These are phyloP conservation scores for Coniella lustricola DNA, from an alignment of 2,329 filamentous ascomycete species.

Conservation along the genomic window DNA sequence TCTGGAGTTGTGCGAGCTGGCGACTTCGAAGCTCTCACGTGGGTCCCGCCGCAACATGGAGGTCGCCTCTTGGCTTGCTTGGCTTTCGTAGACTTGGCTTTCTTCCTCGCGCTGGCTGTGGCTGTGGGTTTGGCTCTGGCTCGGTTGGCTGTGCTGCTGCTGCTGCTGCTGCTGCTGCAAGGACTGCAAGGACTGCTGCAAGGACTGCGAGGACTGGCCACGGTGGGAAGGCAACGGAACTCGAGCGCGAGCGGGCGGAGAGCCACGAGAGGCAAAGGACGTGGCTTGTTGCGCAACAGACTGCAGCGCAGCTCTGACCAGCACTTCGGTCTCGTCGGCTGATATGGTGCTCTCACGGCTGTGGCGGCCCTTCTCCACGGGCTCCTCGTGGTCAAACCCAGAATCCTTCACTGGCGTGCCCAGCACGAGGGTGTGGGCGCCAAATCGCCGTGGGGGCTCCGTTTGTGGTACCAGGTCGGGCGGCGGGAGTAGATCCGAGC, in stretches of 20 bases:
- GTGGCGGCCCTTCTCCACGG: conserved; percentile 45
- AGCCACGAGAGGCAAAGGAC: conserved; percentile 22
- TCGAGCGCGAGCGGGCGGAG: conserved; percentile 12
- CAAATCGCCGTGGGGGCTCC: conserved; percentile 44
- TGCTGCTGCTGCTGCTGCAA: conserved; percentile 6
- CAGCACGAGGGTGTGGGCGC: conserved; percentile 31
- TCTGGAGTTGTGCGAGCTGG: conserved; percentile 34
- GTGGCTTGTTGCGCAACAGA: conserved; percentile 36
- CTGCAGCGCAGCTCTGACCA: conserved; percentile 47
- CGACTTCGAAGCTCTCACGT: conserved; percentile 45
- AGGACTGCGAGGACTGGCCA: neutral
- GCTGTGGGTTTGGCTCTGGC: too few species aligned
- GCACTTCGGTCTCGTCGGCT: conserved; percentile 53
- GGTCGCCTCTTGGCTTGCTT: conserved; percentile 70
- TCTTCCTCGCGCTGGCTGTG: conserved; percentile 31
- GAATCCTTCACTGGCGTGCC: conserved; percentile 34
- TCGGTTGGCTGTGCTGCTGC: conserved; percentile 4
- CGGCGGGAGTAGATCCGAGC: conserved; percentile 52
- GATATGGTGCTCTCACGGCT: conserved; percentile 86
- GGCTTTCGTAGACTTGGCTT: conserved; percentile 63
- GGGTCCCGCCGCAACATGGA: conserved; percentile 62
- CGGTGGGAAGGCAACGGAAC: conserved; percentile 15
- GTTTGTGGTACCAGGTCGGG: conserved; percentile 55
- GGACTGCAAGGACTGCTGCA: too few species aligned
- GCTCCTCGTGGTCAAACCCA: conserved; percentile 24